Conservation (phyloP, 768 basidiomycete species). For the Termitomyces sp. region DNA sequence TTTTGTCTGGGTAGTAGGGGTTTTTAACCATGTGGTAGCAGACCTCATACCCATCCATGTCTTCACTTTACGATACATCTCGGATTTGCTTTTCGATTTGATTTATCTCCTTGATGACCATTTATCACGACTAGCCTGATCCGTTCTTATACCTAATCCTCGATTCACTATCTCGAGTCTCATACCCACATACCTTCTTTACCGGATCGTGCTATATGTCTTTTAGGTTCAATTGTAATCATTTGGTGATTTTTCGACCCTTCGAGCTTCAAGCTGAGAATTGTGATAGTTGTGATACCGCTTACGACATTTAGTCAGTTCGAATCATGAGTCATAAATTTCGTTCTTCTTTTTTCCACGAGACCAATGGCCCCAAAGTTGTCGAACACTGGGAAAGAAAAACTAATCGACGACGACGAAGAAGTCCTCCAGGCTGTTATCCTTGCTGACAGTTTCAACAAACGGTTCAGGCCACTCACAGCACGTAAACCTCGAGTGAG, state of each 20-base stretch:
- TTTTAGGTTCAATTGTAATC: slow-evolving; percentile 58
- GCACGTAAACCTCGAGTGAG: slow-evolving; percentile 81
- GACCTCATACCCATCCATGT: slow-evolving; percentile 19
- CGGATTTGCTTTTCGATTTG: slow-evolving; percentile 60
- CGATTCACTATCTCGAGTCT: slow-evolving; percentile 54
- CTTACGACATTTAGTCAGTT: slow-evolving; percentile 14
- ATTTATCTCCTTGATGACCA: slow-evolving; percentile 44
- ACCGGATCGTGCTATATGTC: slow-evolving; percentile 56
- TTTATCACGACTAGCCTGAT: slow-evolving; percentile 63
- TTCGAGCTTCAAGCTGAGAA: background rate
- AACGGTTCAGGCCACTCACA: slow-evolving; percentile 88
- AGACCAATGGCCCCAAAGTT: slow-evolving; percentile 64
- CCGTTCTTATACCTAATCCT: slow-evolving; percentile 63
- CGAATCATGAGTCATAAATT: slow-evolving; percentile 22
- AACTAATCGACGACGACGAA: slow-evolving; percentile 66
- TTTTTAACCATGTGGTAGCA: background rate
- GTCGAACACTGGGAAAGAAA: slow-evolving; percentile 52
- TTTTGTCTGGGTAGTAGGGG: slow-evolving; percentile 26
- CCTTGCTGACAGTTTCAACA: slow-evolving; percentile 95
- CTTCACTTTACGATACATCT: slow-evolving; percentile 44
- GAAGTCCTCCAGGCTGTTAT: slow-evolving; percentile 93
- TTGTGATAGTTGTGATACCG: background rate
- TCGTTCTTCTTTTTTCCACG: slow-evolving; percentile 7
- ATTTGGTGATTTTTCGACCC: slow-evolving; percentile 29
- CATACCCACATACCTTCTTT: slow-evolving; percentile 59